Conservation (phyloP, 495 filamentous ascomycete genomes). For the Aspergillus incahuasiensis region DNA sequence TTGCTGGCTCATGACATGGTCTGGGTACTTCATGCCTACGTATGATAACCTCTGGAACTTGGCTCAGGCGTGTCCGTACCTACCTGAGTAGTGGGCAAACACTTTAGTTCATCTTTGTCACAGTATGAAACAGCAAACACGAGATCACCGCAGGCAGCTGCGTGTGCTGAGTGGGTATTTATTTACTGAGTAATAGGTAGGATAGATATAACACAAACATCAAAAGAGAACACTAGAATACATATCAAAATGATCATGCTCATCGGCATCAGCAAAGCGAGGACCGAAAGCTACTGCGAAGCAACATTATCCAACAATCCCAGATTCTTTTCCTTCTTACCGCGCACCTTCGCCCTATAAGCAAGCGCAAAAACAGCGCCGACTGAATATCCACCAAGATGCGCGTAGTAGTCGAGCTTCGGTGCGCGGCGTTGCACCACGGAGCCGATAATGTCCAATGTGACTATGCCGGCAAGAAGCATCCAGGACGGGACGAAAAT, state of each 20-base stretch:
- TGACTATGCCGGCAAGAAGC: conserved; percentile 34
- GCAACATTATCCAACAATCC: conserved; percentile 14
- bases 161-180: conserved; percentile 2
- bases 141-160: too few relatives aligned
- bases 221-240: too few relatives aligned
- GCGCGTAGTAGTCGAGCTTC: conserved; percentile 63
- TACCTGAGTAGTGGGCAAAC: too few relatives aligned
- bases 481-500: conserved; percentile 35
- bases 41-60: too few relatives aligned
- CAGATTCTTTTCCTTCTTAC: conserved; percentile 17
- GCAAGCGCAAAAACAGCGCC: conserved; percentile 40
- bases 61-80: too few relatives aligned
- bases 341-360: conserved; percentile 19
- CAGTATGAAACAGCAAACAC: too few relatives aligned
- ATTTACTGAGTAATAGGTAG: neutral
- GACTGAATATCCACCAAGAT: conserved; percentile 60
- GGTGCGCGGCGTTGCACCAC: conserved; percentile 23
- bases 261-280: neutral
- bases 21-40: too few relatives aligned
- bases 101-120: too few relatives aligned
- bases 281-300: neutral
- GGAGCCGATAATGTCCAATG: conserved; percentile 35
- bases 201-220: neutral
- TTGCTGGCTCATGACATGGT: too few relatives aligned
- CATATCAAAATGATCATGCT: neutral